These are phyloP conservation scores for Pyricularia pennisetigena DNA, from an alignment of 2,329 filamentous ascomycete genomes.

Conservation along the genomic window DNA sequence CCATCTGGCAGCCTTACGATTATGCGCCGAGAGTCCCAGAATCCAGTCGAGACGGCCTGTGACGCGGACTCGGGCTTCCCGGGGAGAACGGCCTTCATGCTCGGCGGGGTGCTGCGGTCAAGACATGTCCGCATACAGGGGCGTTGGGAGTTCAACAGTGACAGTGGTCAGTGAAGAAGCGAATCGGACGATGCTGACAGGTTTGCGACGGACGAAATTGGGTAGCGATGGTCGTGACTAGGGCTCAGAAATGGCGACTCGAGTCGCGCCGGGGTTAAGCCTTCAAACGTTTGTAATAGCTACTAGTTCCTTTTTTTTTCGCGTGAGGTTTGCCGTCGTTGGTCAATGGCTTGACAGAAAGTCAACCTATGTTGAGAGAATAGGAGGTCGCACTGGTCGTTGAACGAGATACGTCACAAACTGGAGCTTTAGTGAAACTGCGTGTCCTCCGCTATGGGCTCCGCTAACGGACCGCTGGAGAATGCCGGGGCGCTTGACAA, in stretches of 20 bases:
- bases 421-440: neutral
- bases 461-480: neutral
- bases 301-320: neutral
- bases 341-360: neutral
- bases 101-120: slow-evolving; percentile 8
- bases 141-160: neutral
- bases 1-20: slow-evolving; percentile 15
- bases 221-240: neutral
- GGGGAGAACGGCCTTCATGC: slow-evolving; percentile 37
- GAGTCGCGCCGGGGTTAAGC: neutral
- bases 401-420: neutral
- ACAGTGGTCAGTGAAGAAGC: neutral
- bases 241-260: neutral
- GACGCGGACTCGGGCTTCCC: slow-evolving; percentile 36
- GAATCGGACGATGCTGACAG: neutral
- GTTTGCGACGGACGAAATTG: neutral
- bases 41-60: slow-evolving; percentile 35
- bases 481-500: neutral
- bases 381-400: neutral
- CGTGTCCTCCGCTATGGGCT: neutral
- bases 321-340: neutral
- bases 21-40: slow-evolving; percentile 28
- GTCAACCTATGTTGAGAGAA: neutral
- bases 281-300: neutral
- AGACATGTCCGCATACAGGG: slow-evolving; percentile 9